A percentile compares a stretch with the other conserved stretches of the same genome.
phyloP scores from a whole-genome alignment of 495 filamentous ascomycete genomes.

The Neurospora sp. region DNA sequence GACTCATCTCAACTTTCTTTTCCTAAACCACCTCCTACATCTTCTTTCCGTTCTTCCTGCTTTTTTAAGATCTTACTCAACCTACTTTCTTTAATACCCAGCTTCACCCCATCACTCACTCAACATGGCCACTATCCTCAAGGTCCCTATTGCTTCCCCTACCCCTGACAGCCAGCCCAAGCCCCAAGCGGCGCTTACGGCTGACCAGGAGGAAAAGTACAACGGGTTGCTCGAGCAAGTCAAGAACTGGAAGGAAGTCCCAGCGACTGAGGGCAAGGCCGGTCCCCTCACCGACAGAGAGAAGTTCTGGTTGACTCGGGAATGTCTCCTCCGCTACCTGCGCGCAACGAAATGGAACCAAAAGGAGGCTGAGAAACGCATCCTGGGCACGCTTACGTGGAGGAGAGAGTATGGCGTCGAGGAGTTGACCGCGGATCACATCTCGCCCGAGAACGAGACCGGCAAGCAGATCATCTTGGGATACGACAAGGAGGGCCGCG shows the following conservation, averaged over 20 bases:
- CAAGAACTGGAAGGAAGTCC: conserved; percentile 61
- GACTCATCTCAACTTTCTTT: background rate
- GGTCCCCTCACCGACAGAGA: conserved; percentile 67
- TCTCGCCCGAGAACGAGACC: conserved; percentile 85
- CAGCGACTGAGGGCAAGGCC: conserved; percentile 49
- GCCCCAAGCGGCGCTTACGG: conserved; percentile 44
- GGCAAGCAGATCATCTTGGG: conserved; percentile 87
- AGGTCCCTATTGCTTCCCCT: conserved; percentile 60
- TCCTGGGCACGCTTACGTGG: conserved; percentile 76
- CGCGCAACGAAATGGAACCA: conserved; percentile 87
- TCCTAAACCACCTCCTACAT: background rate
- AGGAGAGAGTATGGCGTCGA: conserved; percentile 73
- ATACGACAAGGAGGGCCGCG: conserved; percentile 71
- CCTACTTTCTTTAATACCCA: background rate
- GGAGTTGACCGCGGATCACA: conserved; percentile 69
- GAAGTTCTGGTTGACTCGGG: conserved; percentile 79
- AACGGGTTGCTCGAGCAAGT: conserved; percentile 56
- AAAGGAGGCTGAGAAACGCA: conserved; percentile 60
- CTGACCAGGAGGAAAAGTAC: conserved; percentile 80
- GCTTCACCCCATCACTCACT: background rate
- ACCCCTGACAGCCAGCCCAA: conserved; percentile 43
- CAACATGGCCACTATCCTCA: conserved; percentile 35
- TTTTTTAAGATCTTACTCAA: background rate
- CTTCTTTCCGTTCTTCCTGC: background rate
- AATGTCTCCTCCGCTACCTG: conserved; percentile 87